These are phyloP conservation scores for Marasmius fiardii DNA, from an alignment of 1,284 basidiomycete genomes.

Conservation along the genomic window DNA sequence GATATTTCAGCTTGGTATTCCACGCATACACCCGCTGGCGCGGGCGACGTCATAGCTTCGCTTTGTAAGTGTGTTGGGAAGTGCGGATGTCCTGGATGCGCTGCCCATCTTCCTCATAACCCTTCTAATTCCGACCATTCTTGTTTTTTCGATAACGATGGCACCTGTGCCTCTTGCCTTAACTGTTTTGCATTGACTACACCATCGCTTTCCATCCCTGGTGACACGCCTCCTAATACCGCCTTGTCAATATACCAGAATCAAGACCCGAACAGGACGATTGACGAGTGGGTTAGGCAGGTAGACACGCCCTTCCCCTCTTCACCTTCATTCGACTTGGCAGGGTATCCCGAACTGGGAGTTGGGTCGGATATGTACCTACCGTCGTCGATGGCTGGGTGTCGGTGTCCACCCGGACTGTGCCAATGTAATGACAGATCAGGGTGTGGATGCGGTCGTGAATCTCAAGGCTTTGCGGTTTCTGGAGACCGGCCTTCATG, in stretches of 20 bases:
- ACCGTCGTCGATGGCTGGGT: background rate
- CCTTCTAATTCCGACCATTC: conserved; percentile 28
- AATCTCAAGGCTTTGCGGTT: background rate
- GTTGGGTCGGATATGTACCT: background rate
- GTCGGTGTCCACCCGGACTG: background rate
- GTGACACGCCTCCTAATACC: conserved; percentile 24
- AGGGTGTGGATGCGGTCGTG: background rate
- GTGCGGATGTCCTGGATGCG: conserved; percentile 53
- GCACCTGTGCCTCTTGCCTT: conserved; percentile 50
- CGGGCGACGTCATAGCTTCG: conserved; percentile 20
- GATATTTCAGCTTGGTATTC: conserved; percentile 9
- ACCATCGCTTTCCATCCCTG: conserved; percentile 38
- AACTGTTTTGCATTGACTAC: conserved; percentile 45
- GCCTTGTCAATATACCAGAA: conserved; percentile 30
- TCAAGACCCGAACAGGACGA: background rate
- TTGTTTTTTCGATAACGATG: conserved; percentile 41
- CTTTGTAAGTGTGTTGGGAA: conserved; percentile 50
- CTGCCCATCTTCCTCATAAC: conserved; percentile 34
- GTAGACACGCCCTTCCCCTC: background rate
- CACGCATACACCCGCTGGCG: conserved; percentile 5
- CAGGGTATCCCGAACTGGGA: background rate
- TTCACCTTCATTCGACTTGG: background rate
- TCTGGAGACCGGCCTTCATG: background rate
- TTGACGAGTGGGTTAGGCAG: conserved; percentile 2
- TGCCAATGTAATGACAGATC: background rate